phyloP scores from a whole-genome alignment of 2,329 filamentous ascomycete genomes.

The Cordyceps pruinosa region DNA sequence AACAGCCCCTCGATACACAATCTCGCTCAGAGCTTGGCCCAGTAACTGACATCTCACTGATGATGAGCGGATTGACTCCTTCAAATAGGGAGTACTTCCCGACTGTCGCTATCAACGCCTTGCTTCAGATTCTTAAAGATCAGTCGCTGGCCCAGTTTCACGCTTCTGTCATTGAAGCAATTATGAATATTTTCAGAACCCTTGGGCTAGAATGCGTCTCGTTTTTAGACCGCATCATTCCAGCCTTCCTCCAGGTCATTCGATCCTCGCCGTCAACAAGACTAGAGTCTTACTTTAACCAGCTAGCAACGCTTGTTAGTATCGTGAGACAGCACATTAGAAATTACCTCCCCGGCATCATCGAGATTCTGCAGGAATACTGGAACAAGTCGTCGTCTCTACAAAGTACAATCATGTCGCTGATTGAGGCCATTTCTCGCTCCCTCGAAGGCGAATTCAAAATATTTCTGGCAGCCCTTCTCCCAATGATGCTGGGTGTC shows the following conservation, averaged over 20 bases:
- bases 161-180: slow-evolving; percentile 88
- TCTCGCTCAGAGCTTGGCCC: slow-evolving; percentile 55
- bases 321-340: slow-evolving; percentile 96
- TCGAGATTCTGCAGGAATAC: slow-evolving; percentile 80
- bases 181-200: slow-evolving; percentile 98
- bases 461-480: slow-evolving; percentile 79
- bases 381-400: slow-evolving; percentile 77
- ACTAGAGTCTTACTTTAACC: slow-evolving; percentile 95
- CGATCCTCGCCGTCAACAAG: slow-evolving; percentile 68
- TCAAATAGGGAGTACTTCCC: slow-evolving; percentile 98
- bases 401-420: slow-evolving; percentile 82
- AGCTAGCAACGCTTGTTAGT: slow-evolving; percentile 83
- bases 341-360: slow-evolving; percentile 79
- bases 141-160: slow-evolving; percentile 85
- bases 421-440: slow-evolving; percentile 89
- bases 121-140: slow-evolving; percentile 88
- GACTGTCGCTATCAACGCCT: slow-evolving; percentile 92
- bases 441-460: slow-evolving; percentile 98
- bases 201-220: slow-evolving; percentile 92
- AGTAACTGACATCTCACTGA: slow-evolving; percentile 88
- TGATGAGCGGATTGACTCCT: slow-evolving; percentile 94
- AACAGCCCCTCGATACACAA: slow-evolving; percentile 77
- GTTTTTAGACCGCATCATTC: slow-evolving; percentile 89
- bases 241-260: slow-evolving; percentile 87
- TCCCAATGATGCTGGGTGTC: slow-evolving; percentile 90